These are phyloP conservation scores for Vaccinium myrtillus DNA, from an alignment of 148 eudicot species.

Conservation along the genomic window DNA sequence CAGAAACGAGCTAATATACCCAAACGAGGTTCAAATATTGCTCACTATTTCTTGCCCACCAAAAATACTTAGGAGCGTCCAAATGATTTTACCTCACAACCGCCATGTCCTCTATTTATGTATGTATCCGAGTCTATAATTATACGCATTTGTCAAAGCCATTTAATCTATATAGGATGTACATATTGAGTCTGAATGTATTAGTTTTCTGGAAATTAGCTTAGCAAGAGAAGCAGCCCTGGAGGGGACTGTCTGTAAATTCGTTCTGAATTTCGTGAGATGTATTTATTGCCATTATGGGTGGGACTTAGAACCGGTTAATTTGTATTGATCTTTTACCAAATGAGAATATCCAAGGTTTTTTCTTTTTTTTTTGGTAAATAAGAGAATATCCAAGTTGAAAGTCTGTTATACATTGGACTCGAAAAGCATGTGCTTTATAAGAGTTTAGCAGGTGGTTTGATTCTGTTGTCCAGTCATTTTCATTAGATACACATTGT, in stretches of 20 bases:
- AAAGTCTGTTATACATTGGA: neutral
- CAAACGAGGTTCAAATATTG: constrained; percentile 43
- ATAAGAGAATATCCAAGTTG: neutral
- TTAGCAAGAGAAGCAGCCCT: too few species aligned
- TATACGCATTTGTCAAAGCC: too few species aligned
- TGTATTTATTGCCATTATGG: neutral
- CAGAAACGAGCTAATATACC: constrained; percentile 40
- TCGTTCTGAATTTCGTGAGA: neutral
- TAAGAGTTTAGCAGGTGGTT: neutral
- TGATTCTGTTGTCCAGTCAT: neutral
- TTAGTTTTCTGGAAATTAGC: too few species aligned
- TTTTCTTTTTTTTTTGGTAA: too few species aligned
- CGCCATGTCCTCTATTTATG: neutral
- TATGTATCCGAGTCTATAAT: too few species aligned
- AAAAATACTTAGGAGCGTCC: constrained; percentile 14
- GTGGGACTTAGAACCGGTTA: neutral
- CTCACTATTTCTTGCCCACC: constrained; percentile 50
- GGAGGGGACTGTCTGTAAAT: neutral
- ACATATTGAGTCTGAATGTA: too few species aligned
- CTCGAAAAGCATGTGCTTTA: neutral
- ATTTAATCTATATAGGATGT: too few species aligned
- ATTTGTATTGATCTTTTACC: neutral
- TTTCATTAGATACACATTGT: neutral
- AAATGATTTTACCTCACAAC: neutral
- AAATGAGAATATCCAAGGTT: neutral